phyloP scores from a whole-genome alignment of 2,329 filamentous ascomycete species.

The Gremmenia infestans region DNA sequence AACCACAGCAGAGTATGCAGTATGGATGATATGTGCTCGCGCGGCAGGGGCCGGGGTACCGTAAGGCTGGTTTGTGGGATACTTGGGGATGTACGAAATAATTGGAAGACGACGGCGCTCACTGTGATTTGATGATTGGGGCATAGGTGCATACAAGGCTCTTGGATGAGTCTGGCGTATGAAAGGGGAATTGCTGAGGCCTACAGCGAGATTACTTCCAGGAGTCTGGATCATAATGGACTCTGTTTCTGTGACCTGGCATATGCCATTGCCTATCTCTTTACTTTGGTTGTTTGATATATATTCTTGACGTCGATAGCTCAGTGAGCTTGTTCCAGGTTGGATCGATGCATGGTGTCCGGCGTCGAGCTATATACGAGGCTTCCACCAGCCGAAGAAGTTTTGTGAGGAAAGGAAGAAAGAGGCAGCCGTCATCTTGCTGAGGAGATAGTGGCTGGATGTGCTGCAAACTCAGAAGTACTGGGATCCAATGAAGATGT shows the following conservation, averaged over 20 bases:
- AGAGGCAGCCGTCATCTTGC: background rate
- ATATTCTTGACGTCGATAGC: background rate
- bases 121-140: background rate
- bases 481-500: background rate
- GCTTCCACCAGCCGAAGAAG: no score
- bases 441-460: slow-evolving; percentile 3
- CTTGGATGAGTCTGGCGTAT: background rate
- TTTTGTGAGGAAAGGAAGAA: background rate
- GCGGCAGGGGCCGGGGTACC: background rate
- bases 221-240: slow-evolving; percentile 7
- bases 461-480: background rate
- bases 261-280: background rate
- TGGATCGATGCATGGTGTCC: background rate
- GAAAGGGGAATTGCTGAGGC: background rate
- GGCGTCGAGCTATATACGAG: background rate
- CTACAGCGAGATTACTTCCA: background rate
- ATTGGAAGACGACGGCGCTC: background rate
- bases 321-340: background rate
- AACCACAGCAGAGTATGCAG: slow-evolving; percentile 28
- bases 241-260: background rate
- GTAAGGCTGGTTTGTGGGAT: background rate
- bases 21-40: slow-evolving; percentile 23
- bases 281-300: background rate
- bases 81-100: background rate
- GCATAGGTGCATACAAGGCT: background rate